Evolutionary conservation across 2,329 filamentous ascomycete genomes (phyloP), one percentile per base, ranked within the genome.

Genomic region (Colletotrichum lentis): DNA sequence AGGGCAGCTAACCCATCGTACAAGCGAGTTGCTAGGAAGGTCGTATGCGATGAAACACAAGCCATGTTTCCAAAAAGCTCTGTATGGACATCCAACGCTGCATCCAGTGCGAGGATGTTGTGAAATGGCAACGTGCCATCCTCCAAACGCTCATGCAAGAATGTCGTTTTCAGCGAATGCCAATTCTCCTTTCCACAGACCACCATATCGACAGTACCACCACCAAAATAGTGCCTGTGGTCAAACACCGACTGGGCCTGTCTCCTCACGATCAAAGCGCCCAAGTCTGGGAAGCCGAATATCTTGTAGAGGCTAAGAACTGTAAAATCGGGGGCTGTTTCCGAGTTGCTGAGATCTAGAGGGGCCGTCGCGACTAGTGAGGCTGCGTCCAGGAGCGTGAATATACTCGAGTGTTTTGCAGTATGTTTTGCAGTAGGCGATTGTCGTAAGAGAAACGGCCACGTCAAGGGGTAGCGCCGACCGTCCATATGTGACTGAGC

Each of bases 201-300:
- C 0, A 97, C 93, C 85, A 95, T 91, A 73, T 97, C 94, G 0
- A 97, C 95, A 0, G 95, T 98, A 3, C 96, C 96, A 7, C 95
- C 96, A 6, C 95, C 95, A 79, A 99, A 99, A 74, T 96, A 99
- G 70, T 82, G 89, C 68, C 93, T 87, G 49, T 83, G 82, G 39
- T 86, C 81, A 54, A 97, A 89, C 3, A 90, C 76, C 46, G 84
- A 77, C 7, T 86, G 88, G 14, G 91, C 87, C 39, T 87, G 84
- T 72, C 92, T 94, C 49, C 91, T 88, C 14, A 98, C 88, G 37
- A 98, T 88, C 66, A 99, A 80, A 1, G 90, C 94, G 1, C 95
- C 95, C 2, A 98, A 82, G 76, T 98, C 93, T 0, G 95, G 95
- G 71, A 97, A 97, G 1, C 96, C 95, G 77, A 98, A 98, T n/a